phyloP scores from a whole-genome alignment of 176 grass and related monocot species.

The Oryza officinalis region DNA sequence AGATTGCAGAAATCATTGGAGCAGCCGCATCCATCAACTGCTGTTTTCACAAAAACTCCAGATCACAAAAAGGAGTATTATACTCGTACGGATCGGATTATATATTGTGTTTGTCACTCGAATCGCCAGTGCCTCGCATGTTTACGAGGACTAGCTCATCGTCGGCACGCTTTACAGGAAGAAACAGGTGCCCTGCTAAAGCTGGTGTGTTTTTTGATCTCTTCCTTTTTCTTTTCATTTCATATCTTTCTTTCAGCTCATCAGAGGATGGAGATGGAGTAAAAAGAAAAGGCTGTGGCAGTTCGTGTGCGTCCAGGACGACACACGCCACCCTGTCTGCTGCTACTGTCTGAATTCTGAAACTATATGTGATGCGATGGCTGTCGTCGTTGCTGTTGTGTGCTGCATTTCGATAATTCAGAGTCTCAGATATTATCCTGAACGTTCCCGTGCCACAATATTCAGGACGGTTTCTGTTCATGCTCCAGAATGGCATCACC shows the following conservation, averaged over 20 bases:
- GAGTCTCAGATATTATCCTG: background rate
- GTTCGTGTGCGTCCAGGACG: slow-evolving; percentile 37
- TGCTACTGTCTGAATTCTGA: slow-evolving; percentile 22
- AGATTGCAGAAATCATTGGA: slow-evolving; percentile 43
- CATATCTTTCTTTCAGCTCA: slow-evolving; percentile 36
- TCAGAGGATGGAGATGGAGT: slow-evolving; percentile 18
- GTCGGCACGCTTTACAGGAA: slow-evolving; percentile 38
- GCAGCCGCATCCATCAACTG: background rate
- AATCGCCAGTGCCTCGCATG: slow-evolving; percentile 27
- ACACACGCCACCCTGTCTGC: slow-evolving; percentile 44
- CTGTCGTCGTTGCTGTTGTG: slow-evolving; percentile 1
- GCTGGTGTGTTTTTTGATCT: slow-evolving; percentile 1
- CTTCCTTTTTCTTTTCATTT: background rate
- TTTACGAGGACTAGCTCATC: slow-evolving; percentile 25
- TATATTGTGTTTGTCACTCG: background rate
- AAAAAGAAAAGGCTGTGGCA: slow-evolving; percentile 20
- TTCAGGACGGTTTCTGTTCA: slow-evolving; percentile 6
- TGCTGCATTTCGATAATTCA: background rate
- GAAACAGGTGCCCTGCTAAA: slow-evolving; percentile 35
- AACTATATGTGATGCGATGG: slow-evolving; percentile 13
- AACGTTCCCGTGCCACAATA: background rate
- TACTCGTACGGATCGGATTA: background rate
- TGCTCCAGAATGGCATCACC: background rate
- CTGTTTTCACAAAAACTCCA: slow-evolving; percentile 18
- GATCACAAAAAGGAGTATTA: background rate